Evolutionary conservation across 108 stramenopile genomes (phyloP), one percentile per base, ranked within the genome.

Genomic region (Fragilaria radians): DNA sequence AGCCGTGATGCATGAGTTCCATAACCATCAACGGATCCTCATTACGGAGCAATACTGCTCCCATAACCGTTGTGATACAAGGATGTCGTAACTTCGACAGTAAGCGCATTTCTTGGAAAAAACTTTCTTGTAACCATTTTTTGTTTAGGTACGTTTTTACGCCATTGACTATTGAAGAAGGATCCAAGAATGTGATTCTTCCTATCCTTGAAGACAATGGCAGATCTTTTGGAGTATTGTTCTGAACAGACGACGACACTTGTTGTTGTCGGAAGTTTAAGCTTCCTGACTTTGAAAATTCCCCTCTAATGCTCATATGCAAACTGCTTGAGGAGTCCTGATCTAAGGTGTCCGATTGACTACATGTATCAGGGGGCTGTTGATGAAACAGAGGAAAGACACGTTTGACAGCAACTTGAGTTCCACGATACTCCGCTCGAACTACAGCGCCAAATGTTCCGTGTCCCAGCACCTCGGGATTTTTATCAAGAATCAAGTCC

Each of bases 21-120:
- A 73, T 73, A 2, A 73, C 57, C 34, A 73, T 45, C 70, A 78
- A 67, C 9, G 85, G 85, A 46, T 82, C 81, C 24, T 58, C 59
- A 11, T 27, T 47, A 27, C 24, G 2, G 11, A 62, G 53, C 28
- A 78, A 54, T 18, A 84, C 83, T 4, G 77, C 64, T 19, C 73
- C 79, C 69, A 74, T 78, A 24, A 84, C 77, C 11, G 82, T 83
- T 0, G 79, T 80, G n/a, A 87, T 79, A 32, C 77, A 79, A 17
- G 81, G 81, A 64, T 86, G 85, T 9, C 85, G 68, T 11, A 86
- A 62, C 47, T 76, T 80, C 25, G 61, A 63, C 46, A 82, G 55
- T 21, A 72, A 34, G 24, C 81, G 31, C 85, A 86, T 86, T 54
- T 86, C 85, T 28, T 68, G 52, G 3, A 81, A 65, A 45, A 85